A percentile compares a stretch with the other conserved stretches of the same genome.
phyloP scores from a whole-genome alignment of 108 stramenopile genomes.

The Heterococcus sp. region DNA sequence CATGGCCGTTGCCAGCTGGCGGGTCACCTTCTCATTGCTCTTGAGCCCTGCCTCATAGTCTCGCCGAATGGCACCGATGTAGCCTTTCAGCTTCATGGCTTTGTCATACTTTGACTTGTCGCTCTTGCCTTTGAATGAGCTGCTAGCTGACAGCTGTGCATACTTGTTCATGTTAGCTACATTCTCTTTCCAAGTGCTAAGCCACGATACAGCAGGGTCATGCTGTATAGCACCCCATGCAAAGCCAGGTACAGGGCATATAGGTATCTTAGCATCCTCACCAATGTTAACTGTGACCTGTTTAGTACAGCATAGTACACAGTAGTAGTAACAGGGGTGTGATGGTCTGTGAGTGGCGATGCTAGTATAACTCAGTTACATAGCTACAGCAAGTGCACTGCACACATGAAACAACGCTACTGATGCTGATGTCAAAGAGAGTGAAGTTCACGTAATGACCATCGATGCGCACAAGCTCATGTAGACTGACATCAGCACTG shows the following conservation, averaged over 20 bases:
- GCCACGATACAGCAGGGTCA: conserved; percentile 94
- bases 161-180: conserved; percentile 92
- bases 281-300: conserved; percentile 47
- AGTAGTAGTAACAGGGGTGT: too few species aligned
- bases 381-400: too few species aligned
- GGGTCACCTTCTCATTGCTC: conserved; percentile 70
- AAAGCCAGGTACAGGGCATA: conserved; percentile 84
- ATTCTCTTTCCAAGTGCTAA: conserved; percentile 96
- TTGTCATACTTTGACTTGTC: conserved; percentile 97
- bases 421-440: too few species aligned
- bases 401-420: too few species aligned
- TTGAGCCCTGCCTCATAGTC: conserved; percentile 75
- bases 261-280: conserved; percentile 73
- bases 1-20: conserved; percentile 95
- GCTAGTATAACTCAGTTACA: too few species aligned
- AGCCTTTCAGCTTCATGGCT: conserved; percentile 88
- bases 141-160: conserved; percentile 94
- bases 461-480: too few species aligned
- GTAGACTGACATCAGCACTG: too few species aligned
- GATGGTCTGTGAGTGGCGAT: too few species aligned
- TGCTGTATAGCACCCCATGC: conserved; percentile 90
- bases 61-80: conserved; percentile 86
- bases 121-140: conserved; percentile 96
- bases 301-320: too few species aligned
- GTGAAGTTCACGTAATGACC: too few species aligned